Conservation (phyloP, 2,329 filamentous ascomycete species). For the Talaromyces sp. region DNA sequence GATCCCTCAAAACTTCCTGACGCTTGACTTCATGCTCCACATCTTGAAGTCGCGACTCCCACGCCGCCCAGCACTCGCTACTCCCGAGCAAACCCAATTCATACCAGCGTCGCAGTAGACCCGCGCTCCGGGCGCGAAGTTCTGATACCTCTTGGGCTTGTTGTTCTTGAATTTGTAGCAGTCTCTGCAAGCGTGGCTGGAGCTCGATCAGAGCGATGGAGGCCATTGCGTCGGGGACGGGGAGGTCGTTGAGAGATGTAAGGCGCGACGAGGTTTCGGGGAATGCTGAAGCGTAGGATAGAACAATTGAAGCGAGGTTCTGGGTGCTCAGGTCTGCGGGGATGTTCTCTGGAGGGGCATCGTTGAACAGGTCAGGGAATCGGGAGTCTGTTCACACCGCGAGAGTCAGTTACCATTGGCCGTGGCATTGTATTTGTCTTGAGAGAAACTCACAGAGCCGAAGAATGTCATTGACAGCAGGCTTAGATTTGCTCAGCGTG, state of each 20-base stretch:
- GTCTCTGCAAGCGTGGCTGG: constrained; percentile 34
- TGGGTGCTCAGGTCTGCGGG: constrained; percentile 31
- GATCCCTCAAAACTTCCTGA: constrained; percentile 52
- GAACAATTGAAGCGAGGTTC: constrained; percentile 35
- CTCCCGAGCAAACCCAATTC: constrained; percentile 63
- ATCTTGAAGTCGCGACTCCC: constrained; percentile 61
- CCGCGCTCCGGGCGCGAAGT: constrained; percentile 37
- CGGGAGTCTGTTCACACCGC: constrained; percentile 27
- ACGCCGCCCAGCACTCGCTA: constrained; percentile 63
- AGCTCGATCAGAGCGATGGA: constrained; percentile 39
- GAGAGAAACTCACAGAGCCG: constrained; percentile 41
- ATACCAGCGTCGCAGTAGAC: constrained; percentile 64
- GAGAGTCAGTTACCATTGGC: background rate
- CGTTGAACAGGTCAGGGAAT: constrained; percentile 37
- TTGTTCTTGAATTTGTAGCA: constrained; percentile 30
- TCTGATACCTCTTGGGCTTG: constrained; percentile 36
- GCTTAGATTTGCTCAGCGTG: constrained; percentile 30
- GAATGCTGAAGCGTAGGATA: constrained; percentile 41
- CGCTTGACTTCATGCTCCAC: constrained; percentile 62
- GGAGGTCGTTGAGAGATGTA: constrained; percentile 43
- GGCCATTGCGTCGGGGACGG: constrained; percentile 36
- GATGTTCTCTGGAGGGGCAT: constrained; percentile 24
- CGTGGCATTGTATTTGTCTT: too few species aligned
- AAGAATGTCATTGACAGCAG: constrained; percentile 37
- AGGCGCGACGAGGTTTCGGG: constrained; percentile 44